phyloP scores from a whole-genome alignment of 140 eudicot genomes.

The Oenanthe javanica region DNA sequence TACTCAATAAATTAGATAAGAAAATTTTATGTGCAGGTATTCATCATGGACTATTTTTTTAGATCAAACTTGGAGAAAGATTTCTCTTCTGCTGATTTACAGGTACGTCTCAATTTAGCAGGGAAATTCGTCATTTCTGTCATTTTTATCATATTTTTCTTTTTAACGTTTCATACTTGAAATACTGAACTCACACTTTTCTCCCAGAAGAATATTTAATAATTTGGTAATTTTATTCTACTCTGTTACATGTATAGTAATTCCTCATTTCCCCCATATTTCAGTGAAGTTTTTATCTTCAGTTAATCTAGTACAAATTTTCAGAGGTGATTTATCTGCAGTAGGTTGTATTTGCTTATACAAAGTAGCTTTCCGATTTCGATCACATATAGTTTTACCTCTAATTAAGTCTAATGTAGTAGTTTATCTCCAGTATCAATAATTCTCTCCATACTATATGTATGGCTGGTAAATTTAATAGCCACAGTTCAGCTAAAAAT shows the following conservation, averaged over 20 bases:
- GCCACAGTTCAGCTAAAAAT: background rate
- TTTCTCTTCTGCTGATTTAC: conserved; percentile 59
- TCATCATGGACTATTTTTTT: conserved; percentile 85
- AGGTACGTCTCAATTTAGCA: conserved; percentile 29
- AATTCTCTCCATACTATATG: background rate
- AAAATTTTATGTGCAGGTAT: conserved; percentile 49
- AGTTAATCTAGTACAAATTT: background rate
- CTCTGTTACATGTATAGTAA: background rate
- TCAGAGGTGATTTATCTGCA: background rate
- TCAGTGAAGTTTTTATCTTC: background rate
- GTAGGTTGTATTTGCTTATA: background rate
- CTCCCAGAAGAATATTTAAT: background rate
- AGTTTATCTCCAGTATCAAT: background rate
- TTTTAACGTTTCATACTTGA: background rate
- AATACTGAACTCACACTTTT: background rate
- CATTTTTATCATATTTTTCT: background rate
- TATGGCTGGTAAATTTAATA: background rate
- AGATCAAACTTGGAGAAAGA: conserved; percentile 49
- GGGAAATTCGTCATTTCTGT: too few species aligned
- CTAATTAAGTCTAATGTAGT: background rate
- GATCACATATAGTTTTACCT: background rate
- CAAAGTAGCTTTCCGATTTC: background rate
- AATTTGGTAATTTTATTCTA: background rate
- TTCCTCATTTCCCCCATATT: background rate
- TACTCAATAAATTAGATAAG: background rate